These are phyloP conservation scores for Camelina neglecta DNA, from an alignment of 345 rosid species.

Conservation along the genomic window DNA sequence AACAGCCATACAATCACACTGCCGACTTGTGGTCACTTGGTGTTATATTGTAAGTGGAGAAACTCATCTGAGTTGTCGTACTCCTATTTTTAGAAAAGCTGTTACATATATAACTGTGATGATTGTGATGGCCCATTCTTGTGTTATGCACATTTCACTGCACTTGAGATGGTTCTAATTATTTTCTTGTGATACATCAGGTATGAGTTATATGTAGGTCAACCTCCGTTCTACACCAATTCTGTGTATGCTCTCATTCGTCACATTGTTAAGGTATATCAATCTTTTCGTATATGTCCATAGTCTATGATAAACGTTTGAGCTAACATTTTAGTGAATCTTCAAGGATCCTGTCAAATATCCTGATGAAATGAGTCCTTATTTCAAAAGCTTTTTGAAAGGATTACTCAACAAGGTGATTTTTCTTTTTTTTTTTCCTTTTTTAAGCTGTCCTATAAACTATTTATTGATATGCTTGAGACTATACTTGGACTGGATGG, in stretches of 20 bases:
- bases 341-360: slow-evolving; percentile 95
- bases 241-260: slow-evolving; percentile 97
- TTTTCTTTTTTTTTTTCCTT: not conserved
- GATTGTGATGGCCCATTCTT: not conserved
- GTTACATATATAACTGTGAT: slow-evolving; percentile 4
- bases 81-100: slow-evolving; percentile 21
- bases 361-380: slow-evolving; percentile 87
- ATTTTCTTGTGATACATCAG: slow-evolving; percentile 49
- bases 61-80: slow-evolving; percentile 15
- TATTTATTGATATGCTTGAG: slow-evolving; percentile 9
- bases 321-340: slow-evolving; percentile 47
- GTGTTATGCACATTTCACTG: slow-evolving; percentile 20
- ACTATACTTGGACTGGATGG: slow-evolving; percentile 10
- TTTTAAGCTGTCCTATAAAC: not conserved
- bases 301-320: slow-evolving; percentile 35
- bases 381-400: slow-evolving; percentile 85
- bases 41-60: slow-evolving; percentile 78
- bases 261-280: slow-evolving; percentile 89
- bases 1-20: slow-evolving; percentile 98
- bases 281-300: slow-evolving; percentile 24
- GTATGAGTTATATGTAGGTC: slow-evolving; percentile 97
- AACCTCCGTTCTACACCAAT: slow-evolving; percentile 97
- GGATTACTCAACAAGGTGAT: slow-evolving; percentile 95
- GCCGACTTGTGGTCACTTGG: slow-evolving; percentile 99
- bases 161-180: slow-evolving; percentile 26